These are phyloP conservation scores for Quercus bicolor DNA, from an alignment of 306 rosid species.

Conservation along the genomic window DNA sequence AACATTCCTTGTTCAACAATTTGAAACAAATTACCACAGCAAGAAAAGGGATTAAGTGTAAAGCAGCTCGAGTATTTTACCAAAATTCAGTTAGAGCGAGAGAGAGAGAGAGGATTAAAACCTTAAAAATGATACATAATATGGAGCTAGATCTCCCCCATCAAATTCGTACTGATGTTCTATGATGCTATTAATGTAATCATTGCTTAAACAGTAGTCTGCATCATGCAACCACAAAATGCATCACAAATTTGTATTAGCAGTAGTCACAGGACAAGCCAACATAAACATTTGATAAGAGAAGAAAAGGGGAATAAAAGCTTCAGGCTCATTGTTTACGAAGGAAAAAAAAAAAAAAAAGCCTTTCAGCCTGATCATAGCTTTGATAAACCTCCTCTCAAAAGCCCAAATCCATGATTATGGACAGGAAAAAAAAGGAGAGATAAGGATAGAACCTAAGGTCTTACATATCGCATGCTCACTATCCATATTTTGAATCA, in stretches of 20 bases:
- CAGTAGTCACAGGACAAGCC: neutral
- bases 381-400: neutral
- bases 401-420: neutral
- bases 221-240: conserved; percentile 39
- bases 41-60: conserved; percentile 1
- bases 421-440: neutral
- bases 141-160: conserved; percentile 67
- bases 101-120: conserved; percentile 31
- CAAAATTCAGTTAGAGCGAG: neutral
- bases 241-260: conserved; percentile 13
- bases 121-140: conserved; percentile 83
- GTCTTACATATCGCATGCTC: conserved; percentile 78
- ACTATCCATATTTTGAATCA: conserved; percentile 81
- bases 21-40: neutral
- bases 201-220: conserved; percentile 89
- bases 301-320: neutral
- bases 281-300: conserved; percentile 1
- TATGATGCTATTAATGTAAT: conserved; percentile 66
- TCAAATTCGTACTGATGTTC: conserved; percentile 53
- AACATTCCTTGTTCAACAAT: neutral
- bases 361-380: neutral
- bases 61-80: neutral
- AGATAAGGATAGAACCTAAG: conserved; percentile 17
- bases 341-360: neutral
- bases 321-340: neutral